Evolutionary conservation across 495 filamentous ascomycete species (phyloP).

Genomic region (Penicillium daleae): DNA sequence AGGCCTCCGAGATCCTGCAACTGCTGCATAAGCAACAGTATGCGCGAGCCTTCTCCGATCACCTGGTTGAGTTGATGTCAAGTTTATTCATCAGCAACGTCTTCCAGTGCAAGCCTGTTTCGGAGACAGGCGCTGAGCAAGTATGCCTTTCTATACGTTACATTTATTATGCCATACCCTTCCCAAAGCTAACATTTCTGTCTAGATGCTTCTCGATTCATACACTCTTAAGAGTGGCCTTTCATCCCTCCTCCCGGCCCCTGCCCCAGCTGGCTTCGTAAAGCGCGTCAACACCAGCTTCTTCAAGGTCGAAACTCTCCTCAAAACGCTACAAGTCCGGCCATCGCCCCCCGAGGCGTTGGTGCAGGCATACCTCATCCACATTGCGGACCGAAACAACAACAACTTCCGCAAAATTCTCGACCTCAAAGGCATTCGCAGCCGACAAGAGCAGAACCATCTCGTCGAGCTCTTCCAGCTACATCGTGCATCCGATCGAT

Average conservation of each 20-base stretch:
- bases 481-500: conserved; percentile 66
- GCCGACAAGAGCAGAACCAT: conserved; percentile 75
- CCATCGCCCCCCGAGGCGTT: conserved; percentile 89
- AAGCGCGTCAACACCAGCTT: conserved; percentile 88
- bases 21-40: conserved; percentile 92
- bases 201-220: conserved; percentile 87
- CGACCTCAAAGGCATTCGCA: conserved; percentile 85
- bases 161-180: background rate
- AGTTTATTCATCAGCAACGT: conserved; percentile 80
- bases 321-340: conserved; percentile 96
- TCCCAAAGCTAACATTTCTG: conserved; percentile 12
- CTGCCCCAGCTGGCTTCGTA: conserved; percentile 66
- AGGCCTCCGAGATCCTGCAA: conserved; percentile 71
- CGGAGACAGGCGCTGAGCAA: conserved; percentile 95
- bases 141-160: conserved; percentile 37
- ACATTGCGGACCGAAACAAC: conserved; percentile 88
- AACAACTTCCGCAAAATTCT: conserved; percentile 96
- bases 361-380: conserved; percentile 94
- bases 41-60: conserved; percentile 91
- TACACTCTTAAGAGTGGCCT: conserved; percentile 89
- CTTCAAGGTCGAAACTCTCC: conserved; percentile 84
- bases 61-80: conserved; percentile 83
- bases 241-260: conserved; percentile 45
- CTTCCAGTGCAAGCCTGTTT: conserved; percentile 85
- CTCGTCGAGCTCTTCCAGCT: conserved; percentile 89